A percentile compares a stretch with the other conserved stretches of the same genome.
These are phyloP conservation scores for Penicillium steckii DNA, from an alignment of 495 filamentous ascomycete genomes.

Conservation along the genomic window DNA sequence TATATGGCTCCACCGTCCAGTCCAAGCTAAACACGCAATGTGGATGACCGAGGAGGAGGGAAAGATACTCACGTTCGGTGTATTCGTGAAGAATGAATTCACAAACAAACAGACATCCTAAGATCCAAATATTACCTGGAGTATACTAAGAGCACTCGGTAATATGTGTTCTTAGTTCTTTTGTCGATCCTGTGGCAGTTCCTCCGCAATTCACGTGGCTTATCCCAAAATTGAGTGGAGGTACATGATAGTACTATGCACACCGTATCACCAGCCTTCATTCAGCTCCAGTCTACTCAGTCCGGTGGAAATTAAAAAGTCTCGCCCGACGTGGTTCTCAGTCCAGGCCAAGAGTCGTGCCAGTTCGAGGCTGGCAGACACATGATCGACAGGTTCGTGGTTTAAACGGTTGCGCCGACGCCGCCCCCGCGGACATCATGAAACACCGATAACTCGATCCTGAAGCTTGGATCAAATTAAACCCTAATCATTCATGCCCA, in stretches of 20 bases:
- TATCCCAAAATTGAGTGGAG: neutral
- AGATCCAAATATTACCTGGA: too few relatives aligned
- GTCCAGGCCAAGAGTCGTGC: neutral
- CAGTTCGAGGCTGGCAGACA: neutral
- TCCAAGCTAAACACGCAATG: conserved; percentile 1
- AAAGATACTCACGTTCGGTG: neutral
- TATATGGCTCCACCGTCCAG: conserved; percentile 1
- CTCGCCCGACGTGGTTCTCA: neutral
- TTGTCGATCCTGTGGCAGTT: neutral
- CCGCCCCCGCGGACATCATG: neutral
- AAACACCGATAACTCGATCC: neutral
- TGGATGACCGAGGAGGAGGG: neutral
- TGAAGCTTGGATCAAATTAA: neutral
- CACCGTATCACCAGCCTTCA: neutral
- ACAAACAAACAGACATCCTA: too few relatives aligned
- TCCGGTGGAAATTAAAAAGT: neutral
- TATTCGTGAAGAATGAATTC: neutral
- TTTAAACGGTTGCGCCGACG: neutral
- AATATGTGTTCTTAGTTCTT: neutral
- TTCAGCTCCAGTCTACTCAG: neutral
- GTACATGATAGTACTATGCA: too few relatives aligned
- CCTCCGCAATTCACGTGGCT: neutral
- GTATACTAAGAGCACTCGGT: too few relatives aligned
- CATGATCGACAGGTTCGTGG: conserved; percentile 8
- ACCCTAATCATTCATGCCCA: neutral